Conservation (phyloP, 2,329 filamentous ascomycete genomes). For the Phyllosticta citribraziliensis region DNA sequence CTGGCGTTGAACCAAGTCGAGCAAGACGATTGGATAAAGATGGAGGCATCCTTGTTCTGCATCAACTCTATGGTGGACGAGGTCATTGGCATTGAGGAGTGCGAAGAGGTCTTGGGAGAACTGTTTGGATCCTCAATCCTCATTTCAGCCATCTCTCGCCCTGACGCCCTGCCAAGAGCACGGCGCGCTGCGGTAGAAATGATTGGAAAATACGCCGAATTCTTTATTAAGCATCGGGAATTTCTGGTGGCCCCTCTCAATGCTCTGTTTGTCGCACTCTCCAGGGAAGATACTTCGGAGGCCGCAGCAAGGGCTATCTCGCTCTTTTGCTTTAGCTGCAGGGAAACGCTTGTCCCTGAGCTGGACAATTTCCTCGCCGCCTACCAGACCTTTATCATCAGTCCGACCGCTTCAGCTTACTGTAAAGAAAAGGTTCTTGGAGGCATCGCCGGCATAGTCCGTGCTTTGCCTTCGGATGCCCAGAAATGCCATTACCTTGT, state of each 20-base stretch:
- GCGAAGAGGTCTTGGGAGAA: conserved; percentile 48
- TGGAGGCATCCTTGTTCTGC: conserved; percentile 49
- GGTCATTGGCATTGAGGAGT: conserved; percentile 46
- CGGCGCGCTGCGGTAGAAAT: conserved; percentile 60
- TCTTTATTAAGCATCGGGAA: conserved; percentile 60
- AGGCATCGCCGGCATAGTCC: conserved; percentile 65
- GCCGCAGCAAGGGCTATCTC: conserved; percentile 66
- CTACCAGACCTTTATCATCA: conserved; percentile 54
- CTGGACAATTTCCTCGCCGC: conserved; percentile 60
- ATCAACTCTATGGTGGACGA: conserved; percentile 59
- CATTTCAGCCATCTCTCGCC: conserved; percentile 46
- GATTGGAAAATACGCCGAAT: conserved; percentile 64
- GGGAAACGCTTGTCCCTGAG: conserved; percentile 57
- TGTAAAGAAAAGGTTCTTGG: conserved; percentile 66
- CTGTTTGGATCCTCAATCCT: conserved; percentile 55
- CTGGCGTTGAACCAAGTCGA: conserved; percentile 33
- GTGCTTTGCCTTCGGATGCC: conserved; percentile 54
- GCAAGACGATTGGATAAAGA: conserved; percentile 36
- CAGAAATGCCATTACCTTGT: conserved; percentile 46
- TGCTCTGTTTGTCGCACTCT: conserved; percentile 62
- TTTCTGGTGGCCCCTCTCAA: conserved; percentile 62
- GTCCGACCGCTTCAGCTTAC: conserved; percentile 53
- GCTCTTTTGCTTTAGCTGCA: conserved; percentile 65
- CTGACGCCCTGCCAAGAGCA: conserved; percentile 40
- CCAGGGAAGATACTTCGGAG: conserved; percentile 51